Base-by-base conservation (phyloP, 2,329 filamentous ascomycete species). In the Hypoxylon sp. region DNA sequence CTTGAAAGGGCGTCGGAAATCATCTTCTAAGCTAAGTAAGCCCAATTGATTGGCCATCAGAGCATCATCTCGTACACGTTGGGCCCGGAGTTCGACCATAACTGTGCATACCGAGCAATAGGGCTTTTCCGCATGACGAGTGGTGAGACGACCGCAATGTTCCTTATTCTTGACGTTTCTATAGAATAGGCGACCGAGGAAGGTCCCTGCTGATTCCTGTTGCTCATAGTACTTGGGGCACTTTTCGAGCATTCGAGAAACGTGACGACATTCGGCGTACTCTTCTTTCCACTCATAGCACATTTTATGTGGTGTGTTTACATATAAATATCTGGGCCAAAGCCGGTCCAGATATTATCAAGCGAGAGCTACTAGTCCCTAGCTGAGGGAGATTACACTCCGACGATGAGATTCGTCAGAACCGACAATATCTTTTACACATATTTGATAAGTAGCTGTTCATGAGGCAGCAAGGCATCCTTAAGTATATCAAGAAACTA, bases 141-240 rank as follows among this genome's bases (percentile, higher is more conserved):
- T 74, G 14, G 76, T 31, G 6, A 75, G 60, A 39, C 63, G 69
- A 2, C 73, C 74, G 55, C 75, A 77, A 46, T 75, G 13, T 44
- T 71, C 67, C 37, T 52, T 70, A 10, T 62, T 63, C 37, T 13
- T 63, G 13, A 26, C 4, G 17, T 37, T 50, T 6, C 65, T 29
- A 5, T 56, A 11, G 17, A 76, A 71, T 11, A 76, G n/a, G 33
- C 66, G 46, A 0, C 72, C 65, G 9, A 75, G 37, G 33, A 76
- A 60, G 3, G 71, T 60, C 13, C 48, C 70, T 13, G 70, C 55
- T n/a, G 58, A 61, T n/a, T 53, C 50, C 59, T 73, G 70, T 24
- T 76, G 65, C 50, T 74, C 74, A 44, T 72, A 53, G 44, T 72
- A 67, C 24, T 66, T 68, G 0, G 75, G 72, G 37, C 75, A 77